phyloP scores from a whole-genome alignment of 2,329 filamentous ascomycete genomes.

The Diaporthe amygdali region DNA sequence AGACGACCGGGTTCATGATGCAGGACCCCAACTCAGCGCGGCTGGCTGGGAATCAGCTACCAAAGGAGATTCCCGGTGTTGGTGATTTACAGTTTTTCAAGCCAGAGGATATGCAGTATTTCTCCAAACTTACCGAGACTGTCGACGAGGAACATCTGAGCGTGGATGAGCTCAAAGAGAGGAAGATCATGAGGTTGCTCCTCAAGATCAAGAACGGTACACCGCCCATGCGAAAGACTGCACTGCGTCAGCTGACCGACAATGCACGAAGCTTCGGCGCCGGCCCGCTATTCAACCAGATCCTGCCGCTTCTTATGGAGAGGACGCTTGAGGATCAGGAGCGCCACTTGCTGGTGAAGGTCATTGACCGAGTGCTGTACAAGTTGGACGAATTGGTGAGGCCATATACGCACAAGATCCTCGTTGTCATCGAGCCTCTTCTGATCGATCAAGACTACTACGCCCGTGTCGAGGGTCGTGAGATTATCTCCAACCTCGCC shows the following conservation, averaged over 20 bases:
- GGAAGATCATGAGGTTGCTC: constrained; percentile 96
- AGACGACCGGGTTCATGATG: constrained; percentile 93
- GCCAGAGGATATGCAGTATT: constrained; percentile 97
- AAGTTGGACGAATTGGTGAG: constrained; percentile 97
- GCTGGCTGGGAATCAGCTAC: constrained; percentile 85
- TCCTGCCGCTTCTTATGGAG: constrained; percentile 96
- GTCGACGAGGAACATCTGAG: constrained; percentile 90
- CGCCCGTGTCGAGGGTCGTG: constrained; percentile 94
- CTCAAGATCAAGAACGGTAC: constrained; percentile 99
- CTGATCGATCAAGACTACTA: constrained; percentile 99
- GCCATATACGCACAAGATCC: constrained; percentile 96
- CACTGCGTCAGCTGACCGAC: constrained; percentile 93
- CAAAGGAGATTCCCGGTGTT: constrained; percentile 94
- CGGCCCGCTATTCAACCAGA: constrained; percentile 94
- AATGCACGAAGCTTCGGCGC: constrained; percentile 97
- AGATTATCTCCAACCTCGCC: constrained; percentile 97
- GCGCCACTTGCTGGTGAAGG: constrained; percentile 96
- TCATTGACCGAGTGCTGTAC: constrained; percentile 97
- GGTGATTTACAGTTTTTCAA: constrained; percentile 98
- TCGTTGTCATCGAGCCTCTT: constrained; percentile 98
- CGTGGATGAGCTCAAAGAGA: constrained; percentile 94
- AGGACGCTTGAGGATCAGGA: constrained; percentile 98
- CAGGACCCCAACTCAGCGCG: constrained; percentile 89
- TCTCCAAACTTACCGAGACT: constrained; percentile 94
- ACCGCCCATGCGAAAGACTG: constrained; percentile 97